Base-by-base conservation (phyloP, 768 basidiomycete species). In the Pleurotus platypus region DNA sequence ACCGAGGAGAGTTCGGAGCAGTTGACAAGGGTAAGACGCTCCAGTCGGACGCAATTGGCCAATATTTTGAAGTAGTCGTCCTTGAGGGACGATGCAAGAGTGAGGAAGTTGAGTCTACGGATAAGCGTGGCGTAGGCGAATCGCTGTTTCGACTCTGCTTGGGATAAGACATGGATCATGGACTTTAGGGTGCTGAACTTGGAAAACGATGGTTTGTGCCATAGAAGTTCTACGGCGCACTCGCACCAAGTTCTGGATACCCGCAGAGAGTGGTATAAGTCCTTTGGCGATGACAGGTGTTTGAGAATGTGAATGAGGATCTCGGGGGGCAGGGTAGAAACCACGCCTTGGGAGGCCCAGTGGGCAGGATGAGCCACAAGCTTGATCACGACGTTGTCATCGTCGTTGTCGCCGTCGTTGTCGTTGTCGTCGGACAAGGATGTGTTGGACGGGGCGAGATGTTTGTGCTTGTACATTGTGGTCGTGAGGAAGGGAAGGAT, bases 211-310 rank as follows among this genome's bases (percentile, higher is more conserved):
- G 95, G 95, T 65, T 91, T 89, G 70, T 94, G 89, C 95, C 95
- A 99, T 20, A 98, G 79, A 18, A 98, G 81, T 70, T 98, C 92
- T 43, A 95, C 94, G 27, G 93, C 86, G 71, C 94, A 97, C 67
- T 95, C 89, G 78, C 94, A 98, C 94, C 96, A 99, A 24, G 85
- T 80, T 57, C 92, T 86, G 16, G 87, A 94, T 24, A 98, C 94
- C 57, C 88, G 84, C 59, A 95, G 79, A 40, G 84, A 80, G 61
- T 78, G 76, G 61, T 88, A 83, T 47, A 98, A 80, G 70, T 96
- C 91, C 58, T 80, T 78, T 27, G 87, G 75, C 0, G 83, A 78
- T 62, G 88, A 83, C 11, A 99, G 78, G 63, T 94, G 84, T 62
- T 88, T 90, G 63, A 99, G 81, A 66, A 98, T 90, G 67, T 96